Conservation (phyloP, 169 alveolate genomes). For the Plasmodium berghei region DNA sequence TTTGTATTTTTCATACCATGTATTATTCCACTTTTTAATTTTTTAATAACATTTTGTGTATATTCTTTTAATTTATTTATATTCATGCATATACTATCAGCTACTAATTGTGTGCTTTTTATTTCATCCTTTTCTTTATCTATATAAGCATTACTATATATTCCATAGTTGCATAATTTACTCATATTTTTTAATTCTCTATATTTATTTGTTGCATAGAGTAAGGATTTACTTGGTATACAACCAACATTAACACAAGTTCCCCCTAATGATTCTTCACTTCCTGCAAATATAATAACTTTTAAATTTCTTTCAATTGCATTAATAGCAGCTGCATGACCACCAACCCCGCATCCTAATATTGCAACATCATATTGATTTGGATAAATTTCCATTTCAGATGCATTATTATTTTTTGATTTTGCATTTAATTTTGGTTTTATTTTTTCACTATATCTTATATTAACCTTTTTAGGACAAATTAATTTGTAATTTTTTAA, state of each 20-base stretch:
- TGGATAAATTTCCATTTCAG: constrained; percentile 7
- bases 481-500: not conserved
- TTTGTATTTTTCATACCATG: constrained; percentile 40
- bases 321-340: constrained; percentile 81
- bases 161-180: constrained; percentile 70
- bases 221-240: constrained; percentile 80
- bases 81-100: constrained; percentile 26
- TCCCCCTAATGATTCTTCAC: constrained; percentile 77
- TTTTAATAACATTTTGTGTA: constrained; percentile 28
- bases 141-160: constrained; percentile 21
- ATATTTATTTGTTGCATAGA: constrained; percentile 77
- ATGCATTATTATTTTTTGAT: not conserved
- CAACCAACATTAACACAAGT: constrained; percentile 82
- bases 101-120: constrained; percentile 49
- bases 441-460: not conserved
- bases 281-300: constrained; percentile 76
- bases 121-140: constrained; percentile 24
- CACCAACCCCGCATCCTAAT: constrained; percentile 83
- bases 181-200: constrained; percentile 71
- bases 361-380: constrained; percentile 76
- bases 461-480: not conserved
- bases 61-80: constrained; percentile 23
- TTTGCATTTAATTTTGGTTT: not conserved
- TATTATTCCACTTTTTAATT: constrained; percentile 27
- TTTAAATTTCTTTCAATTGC: constrained; percentile 77